Evolutionary conservation across 2,329 filamentous ascomycete species (phyloP), one percentile per base, ranked within the genome.

Genomic region (Trichoderma sp.): DNA sequence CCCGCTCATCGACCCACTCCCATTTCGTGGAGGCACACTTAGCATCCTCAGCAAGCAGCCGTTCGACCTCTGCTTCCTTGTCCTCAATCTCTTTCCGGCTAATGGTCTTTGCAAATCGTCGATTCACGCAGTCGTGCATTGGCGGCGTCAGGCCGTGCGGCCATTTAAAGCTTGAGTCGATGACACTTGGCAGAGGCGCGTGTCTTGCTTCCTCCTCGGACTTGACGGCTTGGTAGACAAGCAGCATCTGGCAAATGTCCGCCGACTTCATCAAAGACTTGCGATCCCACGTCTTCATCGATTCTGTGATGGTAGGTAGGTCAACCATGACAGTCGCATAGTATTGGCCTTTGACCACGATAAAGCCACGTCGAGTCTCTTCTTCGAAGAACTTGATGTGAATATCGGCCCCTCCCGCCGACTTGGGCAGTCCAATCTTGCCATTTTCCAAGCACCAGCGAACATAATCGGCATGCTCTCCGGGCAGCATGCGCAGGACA

Each of bases 211-310:
- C 89, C n/a, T 85, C 81, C 72, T 92, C 90, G 66, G 80, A 89
- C 58, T 84, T 81, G 21, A 95, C 90, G 37, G 81, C 83, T 10
- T 91, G 90, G 69, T 94, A 87, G 1, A 95, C 92, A 8, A 96
- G 82, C 43, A 97, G 86, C 92, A 97, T 96, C 81, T 97, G 93
- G 73, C 91, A 93, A 40, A 97, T 88, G 76, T 97, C 94, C 37
- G 92, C 91, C 10, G 92, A 92, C 81, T 97, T 97, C 83, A 94
- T 93, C 84, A 94, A 93, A 21, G 90, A 87, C 76, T 92, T 93
- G 76, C 90, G 90, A 77, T 97, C 94, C 92, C 93, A 97, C 70
- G 92, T 94, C 83, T 97, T 97, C 91, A 96, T 94, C 8, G 90
- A 91, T 77, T 97, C 94, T 5, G 94, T 90, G 69, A 97, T 92